A percentile compares a stretch with the other conserved stretches of the same genome.
phyloP scores from a whole-genome alignment of 768 basidiomycete genomes.

The Suillus cothurnatus region DNA sequence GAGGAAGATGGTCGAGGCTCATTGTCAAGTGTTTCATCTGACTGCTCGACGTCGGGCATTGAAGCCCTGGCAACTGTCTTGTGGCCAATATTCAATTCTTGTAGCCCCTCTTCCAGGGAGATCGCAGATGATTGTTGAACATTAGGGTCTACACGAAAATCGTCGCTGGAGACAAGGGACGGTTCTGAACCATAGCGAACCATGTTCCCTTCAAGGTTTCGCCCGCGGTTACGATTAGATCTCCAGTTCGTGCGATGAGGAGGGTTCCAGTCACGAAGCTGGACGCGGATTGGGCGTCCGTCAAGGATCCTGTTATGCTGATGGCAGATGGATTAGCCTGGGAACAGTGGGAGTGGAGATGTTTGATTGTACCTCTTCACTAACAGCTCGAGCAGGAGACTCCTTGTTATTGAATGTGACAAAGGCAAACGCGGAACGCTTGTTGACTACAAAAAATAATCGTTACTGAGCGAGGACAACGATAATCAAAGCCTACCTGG shows the following conservation, averaged over 20 bases:
- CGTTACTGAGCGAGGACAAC: not conserved
- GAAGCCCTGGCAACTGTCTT: constrained; percentile 2
- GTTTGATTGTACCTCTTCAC: constrained; percentile 52
- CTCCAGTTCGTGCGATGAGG: constrained; percentile 45
- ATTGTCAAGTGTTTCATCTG: not conserved
- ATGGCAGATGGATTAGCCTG: constrained; percentile 12
- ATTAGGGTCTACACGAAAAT: constrained; percentile 15
- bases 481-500: constrained; percentile 53
- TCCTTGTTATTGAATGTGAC: constrained; percentile 68
- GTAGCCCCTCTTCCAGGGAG: constrained; percentile 14
- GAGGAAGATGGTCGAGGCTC: not conserved
- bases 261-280: constrained; percentile 69
- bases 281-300: constrained; percentile 75
- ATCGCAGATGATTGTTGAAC: constrained; percentile 12
- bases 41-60: constrained; percentile 1
- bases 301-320: constrained; percentile 72
- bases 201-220: constrained; percentile 31
- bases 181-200: constrained; percentile 33
- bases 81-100: constrained; percentile 15
- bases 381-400: constrained; percentile 66
- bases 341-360: constrained; percentile 1
- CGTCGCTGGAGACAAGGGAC: constrained; percentile 12
- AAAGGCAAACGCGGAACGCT: constrained; percentile 76
- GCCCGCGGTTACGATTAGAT: constrained; percentile 42
- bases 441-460: constrained; percentile 47